Evolutionary conservation across 495 filamentous ascomycete species (phyloP).

Genomic region (Penicillium paxilli): DNA sequence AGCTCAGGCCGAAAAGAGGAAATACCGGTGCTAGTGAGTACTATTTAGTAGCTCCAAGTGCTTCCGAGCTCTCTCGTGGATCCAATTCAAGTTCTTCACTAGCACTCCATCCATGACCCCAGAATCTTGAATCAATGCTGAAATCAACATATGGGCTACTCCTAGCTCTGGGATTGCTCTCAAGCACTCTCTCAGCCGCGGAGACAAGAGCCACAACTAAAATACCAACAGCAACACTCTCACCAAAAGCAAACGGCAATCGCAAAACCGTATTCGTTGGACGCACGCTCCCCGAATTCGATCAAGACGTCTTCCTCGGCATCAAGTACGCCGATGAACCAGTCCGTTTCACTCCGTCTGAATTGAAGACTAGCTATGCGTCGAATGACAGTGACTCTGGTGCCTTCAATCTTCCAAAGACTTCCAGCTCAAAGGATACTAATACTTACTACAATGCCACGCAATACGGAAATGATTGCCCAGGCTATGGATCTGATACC

Average conservation of each 20-base stretch:
- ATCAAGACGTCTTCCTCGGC: conserved; percentile 35
- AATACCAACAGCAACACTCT: background rate
- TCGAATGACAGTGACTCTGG: conserved; percentile 26
- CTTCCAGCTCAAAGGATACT: background rate
- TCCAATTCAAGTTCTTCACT: too few relatives aligned
- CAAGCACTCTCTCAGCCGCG: background rate
- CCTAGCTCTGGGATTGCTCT: conserved; percentile 1
- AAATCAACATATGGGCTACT: conserved; percentile 1
- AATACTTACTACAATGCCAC: conserved; percentile 35
- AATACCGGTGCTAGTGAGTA: too few relatives aligned
- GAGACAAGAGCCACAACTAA: background rate
- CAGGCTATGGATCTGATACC: conserved; percentile 36
- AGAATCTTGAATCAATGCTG: background rate
- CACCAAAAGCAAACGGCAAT: background rate
- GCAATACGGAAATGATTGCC: conserved; percentile 38
- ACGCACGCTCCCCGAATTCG: conserved; percentile 29
- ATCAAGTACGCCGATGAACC: conserved; percentile 38
- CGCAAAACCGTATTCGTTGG: conserved; percentile 27
- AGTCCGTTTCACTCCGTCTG: conserved; percentile 28
- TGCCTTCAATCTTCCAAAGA: conserved; percentile 2
- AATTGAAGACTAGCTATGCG: conserved; percentile 24
- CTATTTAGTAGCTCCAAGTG: too few relatives aligned
- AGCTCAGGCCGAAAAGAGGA: too few relatives aligned
- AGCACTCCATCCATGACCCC: too few relatives aligned
- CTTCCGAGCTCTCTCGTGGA: too few relatives aligned